These are phyloP conservation scores for Helotiales sp. DNA, from an alignment of 2,329 filamentous ascomycete genomes.

Conservation along the genomic window DNA sequence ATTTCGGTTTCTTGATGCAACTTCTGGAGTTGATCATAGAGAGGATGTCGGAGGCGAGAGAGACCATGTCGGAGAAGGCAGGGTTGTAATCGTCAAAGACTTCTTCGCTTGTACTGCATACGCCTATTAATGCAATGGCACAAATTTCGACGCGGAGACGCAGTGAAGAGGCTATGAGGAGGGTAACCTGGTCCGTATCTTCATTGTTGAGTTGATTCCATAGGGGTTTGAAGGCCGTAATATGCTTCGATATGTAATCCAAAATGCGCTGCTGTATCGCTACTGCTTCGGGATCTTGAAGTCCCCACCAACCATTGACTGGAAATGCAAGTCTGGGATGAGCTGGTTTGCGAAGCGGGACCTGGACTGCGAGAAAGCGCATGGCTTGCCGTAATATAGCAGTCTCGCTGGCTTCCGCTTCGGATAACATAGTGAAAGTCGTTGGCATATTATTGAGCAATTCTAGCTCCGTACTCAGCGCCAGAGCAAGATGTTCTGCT, in stretches of 20 bases:
- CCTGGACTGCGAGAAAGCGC: constrained; percentile 11
- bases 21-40: not conserved
- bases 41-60: constrained; percentile 3
- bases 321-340: constrained; percentile 8
- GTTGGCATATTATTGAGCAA: constrained; percentile 16
- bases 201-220: not conserved
- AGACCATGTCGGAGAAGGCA: not conserved
- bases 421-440: constrained; percentile 9
- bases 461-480: not conserved
- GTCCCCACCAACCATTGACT: constrained; percentile 19
- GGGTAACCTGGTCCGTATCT: not conserved
- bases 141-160: constrained; percentile 57
- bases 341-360: constrained; percentile 1
- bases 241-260: constrained; percentile 2
- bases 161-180: constrained; percentile 5
- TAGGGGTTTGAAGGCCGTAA: constrained; percentile 8
- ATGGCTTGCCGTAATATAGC: constrained; percentile 13
- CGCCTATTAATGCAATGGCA: not conserved
- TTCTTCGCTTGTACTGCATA: not conserved
- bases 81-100: not conserved
- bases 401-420: constrained; percentile 13
- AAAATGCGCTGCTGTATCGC: constrained; percentile 13
- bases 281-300: constrained; percentile 7
- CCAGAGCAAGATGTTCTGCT: not conserved
- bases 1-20: constrained; percentile 33